These are phyloP conservation scores for Ehretia macrophylla DNA, from an alignment of 257 asterid species.

Conservation along the genomic window DNA sequence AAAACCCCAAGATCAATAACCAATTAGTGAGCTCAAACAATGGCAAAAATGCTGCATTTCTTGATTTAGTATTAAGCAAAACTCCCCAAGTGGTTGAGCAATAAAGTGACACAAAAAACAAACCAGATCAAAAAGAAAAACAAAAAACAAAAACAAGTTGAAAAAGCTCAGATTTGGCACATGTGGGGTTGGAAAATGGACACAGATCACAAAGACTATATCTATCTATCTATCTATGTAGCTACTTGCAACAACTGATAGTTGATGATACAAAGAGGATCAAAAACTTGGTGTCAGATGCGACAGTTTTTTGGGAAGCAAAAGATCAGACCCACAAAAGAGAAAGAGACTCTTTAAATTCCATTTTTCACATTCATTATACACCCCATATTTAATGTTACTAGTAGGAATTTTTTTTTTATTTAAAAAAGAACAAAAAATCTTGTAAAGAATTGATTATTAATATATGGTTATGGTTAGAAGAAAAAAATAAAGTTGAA, in stretches of 20 bases:
- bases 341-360: constrained; percentile 30
- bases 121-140: constrained; percentile 34
- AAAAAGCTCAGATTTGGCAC: constrained; percentile 32
- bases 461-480: constrained; percentile 14
- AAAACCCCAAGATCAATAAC: constrained; percentile 17
- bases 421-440: too few relatives aligned
- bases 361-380: constrained; percentile 19
- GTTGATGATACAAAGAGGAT: constrained; percentile 16
- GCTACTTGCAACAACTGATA: constrained; percentile 16
- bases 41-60: constrained; percentile 25
- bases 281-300: constrained; percentile 32
- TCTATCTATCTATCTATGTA: constrained; percentile 19
- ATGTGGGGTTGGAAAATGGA: constrained; percentile 28
- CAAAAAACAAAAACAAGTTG: constrained; percentile 6
- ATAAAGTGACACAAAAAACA: constrained; percentile 13
- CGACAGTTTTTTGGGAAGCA: constrained; percentile 45
- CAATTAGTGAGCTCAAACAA: constrained; percentile 18
- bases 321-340: constrained; percentile 30
- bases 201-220: constrained; percentile 48
- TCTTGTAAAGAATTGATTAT: too few relatives aligned
- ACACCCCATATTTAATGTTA: constrained; percentile 32
- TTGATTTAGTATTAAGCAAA: constrained; percentile 13
- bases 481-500: constrained; percentile 32
- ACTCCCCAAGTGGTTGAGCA: constrained; percentile 5
- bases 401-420: too few relatives aligned